Conservation (phyloP, 2,329 filamentous ascomycete genomes). For the Fusarium heterosporum region DNA sequence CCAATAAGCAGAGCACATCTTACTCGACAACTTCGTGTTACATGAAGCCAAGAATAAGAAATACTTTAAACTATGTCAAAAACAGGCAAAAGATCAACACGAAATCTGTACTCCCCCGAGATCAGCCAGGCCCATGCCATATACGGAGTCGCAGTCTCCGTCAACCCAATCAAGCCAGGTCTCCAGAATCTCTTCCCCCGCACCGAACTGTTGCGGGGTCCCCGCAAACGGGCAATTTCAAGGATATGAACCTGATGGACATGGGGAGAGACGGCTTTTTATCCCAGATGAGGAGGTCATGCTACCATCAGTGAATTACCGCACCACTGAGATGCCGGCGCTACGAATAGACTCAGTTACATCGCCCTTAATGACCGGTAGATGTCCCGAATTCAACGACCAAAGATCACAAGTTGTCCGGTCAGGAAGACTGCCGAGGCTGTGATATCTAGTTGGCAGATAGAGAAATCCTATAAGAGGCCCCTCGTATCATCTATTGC, state of each 20-base stretch:
- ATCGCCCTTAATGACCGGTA: slow-evolving; percentile 11
- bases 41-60: not conserved
- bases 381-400: slow-evolving; percentile 14
- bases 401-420: slow-evolving; percentile 6
- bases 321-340: slow-evolving; percentile 23
- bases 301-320: slow-evolving; percentile 10
- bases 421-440: slow-evolving; percentile 5
- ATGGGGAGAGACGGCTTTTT: slow-evolving; percentile 1
- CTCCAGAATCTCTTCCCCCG: slow-evolving; percentile 10
- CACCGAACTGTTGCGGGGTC: slow-evolving; percentile 25
- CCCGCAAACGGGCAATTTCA: slow-evolving; percentile 16
- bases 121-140: not conserved
- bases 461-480: slow-evolving; percentile 6
- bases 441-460: not conserved
- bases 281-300: slow-evolving; percentile 17
- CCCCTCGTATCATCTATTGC: not conserved
- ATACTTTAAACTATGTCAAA: not conserved
- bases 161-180: slow-evolving; percentile 16
- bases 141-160: slow-evolving; percentile 20
- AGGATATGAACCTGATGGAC: not conserved
- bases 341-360: slow-evolving; percentile 2
- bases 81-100: slow-evolving; percentile 18
- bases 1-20: not conserved
- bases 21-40: not conserved
- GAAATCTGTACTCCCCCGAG: not conserved